phyloP scores from a whole-genome alignment of 2,329 filamentous ascomycete species.

The Talaromyces sp. region DNA sequence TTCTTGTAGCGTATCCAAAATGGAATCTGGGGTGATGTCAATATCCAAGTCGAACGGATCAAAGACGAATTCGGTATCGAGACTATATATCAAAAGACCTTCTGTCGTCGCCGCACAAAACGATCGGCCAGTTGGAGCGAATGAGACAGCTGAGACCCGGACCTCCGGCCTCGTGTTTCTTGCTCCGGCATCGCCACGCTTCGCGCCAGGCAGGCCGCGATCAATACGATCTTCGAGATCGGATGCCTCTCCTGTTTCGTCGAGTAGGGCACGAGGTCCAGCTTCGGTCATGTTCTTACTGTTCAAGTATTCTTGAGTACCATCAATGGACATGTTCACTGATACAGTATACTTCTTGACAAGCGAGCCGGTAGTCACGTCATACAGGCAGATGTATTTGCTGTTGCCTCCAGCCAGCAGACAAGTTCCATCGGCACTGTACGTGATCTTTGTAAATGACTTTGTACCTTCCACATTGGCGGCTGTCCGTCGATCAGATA shows the following conservation, averaged over 20 bases:
- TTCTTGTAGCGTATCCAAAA: slow-evolving; percentile 63
- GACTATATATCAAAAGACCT: slow-evolving; percentile 85
- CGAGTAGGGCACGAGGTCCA: slow-evolving; percentile 76
- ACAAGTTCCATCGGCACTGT: slow-evolving; percentile 88
- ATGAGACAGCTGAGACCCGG: slow-evolving; percentile 75
- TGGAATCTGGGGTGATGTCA: slow-evolving; percentile 82
- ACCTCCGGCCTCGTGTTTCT: slow-evolving; percentile 75
- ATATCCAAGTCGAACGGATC: slow-evolving; percentile 96
- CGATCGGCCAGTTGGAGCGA: slow-evolving; percentile 79
- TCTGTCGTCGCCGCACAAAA: slow-evolving; percentile 96
- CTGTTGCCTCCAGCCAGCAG: slow-evolving; percentile 88
- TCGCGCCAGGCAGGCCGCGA: slow-evolving; percentile 73
- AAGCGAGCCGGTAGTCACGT: slow-evolving; percentile 84
- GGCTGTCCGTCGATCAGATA: slow-evolving; percentile 81
- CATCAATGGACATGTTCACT: slow-evolving; percentile 89
- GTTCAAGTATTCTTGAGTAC: slow-evolving; percentile 95
- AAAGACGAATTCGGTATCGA: slow-evolving; percentile 79
- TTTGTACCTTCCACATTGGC: slow-evolving; percentile 89
- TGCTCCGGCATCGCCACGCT: slow-evolving; percentile 76
- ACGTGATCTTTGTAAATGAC: slow-evolving; percentile 78
- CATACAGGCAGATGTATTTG: slow-evolving; percentile 98
- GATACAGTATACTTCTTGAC: slow-evolving; percentile 95
- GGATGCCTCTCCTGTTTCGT: slow-evolving; percentile 80
- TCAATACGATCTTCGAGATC: slow-evolving; percentile 83
- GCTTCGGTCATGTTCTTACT: slow-evolving; percentile 87